These are phyloP conservation scores for Mycena citricolor DNA, from an alignment of 1,284 basidiomycete species.

Conservation along the genomic window DNA sequence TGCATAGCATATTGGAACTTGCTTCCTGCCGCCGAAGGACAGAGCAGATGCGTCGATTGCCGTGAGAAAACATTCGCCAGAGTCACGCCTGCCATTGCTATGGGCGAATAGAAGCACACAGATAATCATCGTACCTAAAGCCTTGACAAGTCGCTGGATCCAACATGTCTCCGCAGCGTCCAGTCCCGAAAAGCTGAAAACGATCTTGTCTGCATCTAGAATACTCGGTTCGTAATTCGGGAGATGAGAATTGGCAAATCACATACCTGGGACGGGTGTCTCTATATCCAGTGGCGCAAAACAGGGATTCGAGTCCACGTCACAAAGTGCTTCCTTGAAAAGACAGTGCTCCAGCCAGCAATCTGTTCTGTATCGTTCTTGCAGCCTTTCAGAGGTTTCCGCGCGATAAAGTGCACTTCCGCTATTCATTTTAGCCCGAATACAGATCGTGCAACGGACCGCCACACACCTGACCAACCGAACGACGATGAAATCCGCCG, in stretches of 20 bases:
- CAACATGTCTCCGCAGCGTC: conserved; percentile 63
- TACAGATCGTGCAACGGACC: conserved; percentile 3
- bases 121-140: conserved; percentile 48
- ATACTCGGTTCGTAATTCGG: conserved; percentile 11
- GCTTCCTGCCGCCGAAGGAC: conserved; percentile 61
- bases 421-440: conserved; percentile 34
- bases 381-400: conserved; percentile 45
- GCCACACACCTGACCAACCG: conserved; percentile 62
- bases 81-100: conserved; percentile 45
- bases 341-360: conserved; percentile 82
- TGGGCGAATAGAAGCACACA: conserved; percentile 8
- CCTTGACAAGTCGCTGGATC: conserved; percentile 60
- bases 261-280: conserved; percentile 52
- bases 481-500: conserved; percentile 65
- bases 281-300: conserved; percentile 59
- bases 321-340: conserved; percentile 62
- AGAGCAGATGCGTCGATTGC: conserved; percentile 69
- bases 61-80: conserved; percentile 59
- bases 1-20: conserved; percentile 74
- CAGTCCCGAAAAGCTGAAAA: conserved; percentile 69
- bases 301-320: conserved; percentile 56
- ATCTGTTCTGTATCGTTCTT: conserved; percentile 68
- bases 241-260: neutral
- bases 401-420: conserved; percentile 60
- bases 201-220: conserved; percentile 51